These are phyloP conservation scores for Sordariomycetes sp. DNA, from an alignment of 2,329 filamentous ascomycete genomes.

Conservation along the genomic window DNA sequence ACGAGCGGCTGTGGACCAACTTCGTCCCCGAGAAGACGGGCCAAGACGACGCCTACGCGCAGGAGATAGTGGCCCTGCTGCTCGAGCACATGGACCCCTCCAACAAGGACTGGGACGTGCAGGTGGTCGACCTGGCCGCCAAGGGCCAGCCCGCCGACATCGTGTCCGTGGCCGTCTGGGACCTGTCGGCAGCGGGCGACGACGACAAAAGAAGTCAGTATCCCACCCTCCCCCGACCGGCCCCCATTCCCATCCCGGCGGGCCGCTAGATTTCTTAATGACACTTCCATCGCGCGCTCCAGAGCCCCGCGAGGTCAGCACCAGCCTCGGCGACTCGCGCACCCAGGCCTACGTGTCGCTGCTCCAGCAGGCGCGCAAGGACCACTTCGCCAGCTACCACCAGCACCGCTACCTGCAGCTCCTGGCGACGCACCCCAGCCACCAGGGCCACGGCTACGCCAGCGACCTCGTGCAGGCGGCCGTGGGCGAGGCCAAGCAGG, in stretches of 20 bases:
- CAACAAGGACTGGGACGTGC: constrained; percentile 8
- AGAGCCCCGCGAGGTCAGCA: background rate
- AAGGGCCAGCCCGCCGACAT: constrained; percentile 3
- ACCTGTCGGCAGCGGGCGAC: constrained; percentile 5
- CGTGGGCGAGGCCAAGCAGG: constrained; percentile 5
- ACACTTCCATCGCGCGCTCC: background rate
- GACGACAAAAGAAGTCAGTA: constrained; percentile 4
- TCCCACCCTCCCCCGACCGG: background rate
- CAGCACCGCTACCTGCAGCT: constrained; percentile 8
- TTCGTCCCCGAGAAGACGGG: constrained; percentile 3
- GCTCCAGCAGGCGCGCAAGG: constrained; percentile 1
- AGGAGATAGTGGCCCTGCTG: constrained; percentile 5
- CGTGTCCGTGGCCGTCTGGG: constrained; percentile 9
- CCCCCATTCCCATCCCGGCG: background rate
- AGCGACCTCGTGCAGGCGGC: constrained; percentile 7
- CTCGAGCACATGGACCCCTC: constrained; percentile 7
- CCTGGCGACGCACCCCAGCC: constrained; percentile 8
- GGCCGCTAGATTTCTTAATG: too few species aligned
- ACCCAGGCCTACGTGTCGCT: constrained; percentile 3
- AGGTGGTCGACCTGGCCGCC: constrained; percentile 7
- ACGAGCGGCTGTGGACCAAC: constrained; percentile 5
- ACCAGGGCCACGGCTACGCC: constrained; percentile 8
- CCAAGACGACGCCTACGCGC: constrained; percentile 7
- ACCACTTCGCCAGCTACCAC: constrained; percentile 4
- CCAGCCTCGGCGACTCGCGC: constrained; percentile 2